These are phyloP conservation scores for Thraustochytrium sp. DNA, from an alignment of 352 stramenopile genomes.

Conservation along the genomic window DNA sequence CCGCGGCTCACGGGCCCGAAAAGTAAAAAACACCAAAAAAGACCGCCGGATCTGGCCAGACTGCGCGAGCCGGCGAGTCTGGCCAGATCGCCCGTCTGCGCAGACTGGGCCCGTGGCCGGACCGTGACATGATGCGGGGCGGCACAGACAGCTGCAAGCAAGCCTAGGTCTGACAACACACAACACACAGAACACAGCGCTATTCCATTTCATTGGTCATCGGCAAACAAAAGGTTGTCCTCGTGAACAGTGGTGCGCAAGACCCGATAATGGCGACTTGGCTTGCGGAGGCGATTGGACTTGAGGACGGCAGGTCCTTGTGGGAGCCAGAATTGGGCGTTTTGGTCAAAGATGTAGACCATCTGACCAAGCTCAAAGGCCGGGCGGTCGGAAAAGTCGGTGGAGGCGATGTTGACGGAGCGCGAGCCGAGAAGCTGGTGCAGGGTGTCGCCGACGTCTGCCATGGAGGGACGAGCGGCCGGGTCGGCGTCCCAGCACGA, in stretches of 20 bases:
- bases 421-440: conserved; percentile 6
- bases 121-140: too few relatives aligned
- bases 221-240: not conserved
- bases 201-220: too few relatives aligned
- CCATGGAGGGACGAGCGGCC: not conserved
- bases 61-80: too few relatives aligned
- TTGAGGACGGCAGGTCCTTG: not conserved
- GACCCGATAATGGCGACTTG: not conserved
- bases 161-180: too few relatives aligned
- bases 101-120: too few relatives aligned
- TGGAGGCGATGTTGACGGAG: not conserved
- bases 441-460: not conserved
- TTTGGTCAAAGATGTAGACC: conserved; percentile 19
- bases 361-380: conserved; percentile 12
- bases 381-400: not conserved
- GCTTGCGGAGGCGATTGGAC: not conserved
- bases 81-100: too few relatives aligned
- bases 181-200: too few relatives aligned
- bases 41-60: too few relatives aligned
- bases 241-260: not conserved
- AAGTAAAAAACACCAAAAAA: too few relatives aligned
- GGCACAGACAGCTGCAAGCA: too few relatives aligned
- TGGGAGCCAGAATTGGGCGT: not conserved
- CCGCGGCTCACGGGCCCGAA: too few relatives aligned
- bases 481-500: conserved; percentile 14